Evolutionary conservation across 2,329 filamentous ascomycete genomes (phyloP).

Genomic region (Talaromyces islandicus): DNA sequence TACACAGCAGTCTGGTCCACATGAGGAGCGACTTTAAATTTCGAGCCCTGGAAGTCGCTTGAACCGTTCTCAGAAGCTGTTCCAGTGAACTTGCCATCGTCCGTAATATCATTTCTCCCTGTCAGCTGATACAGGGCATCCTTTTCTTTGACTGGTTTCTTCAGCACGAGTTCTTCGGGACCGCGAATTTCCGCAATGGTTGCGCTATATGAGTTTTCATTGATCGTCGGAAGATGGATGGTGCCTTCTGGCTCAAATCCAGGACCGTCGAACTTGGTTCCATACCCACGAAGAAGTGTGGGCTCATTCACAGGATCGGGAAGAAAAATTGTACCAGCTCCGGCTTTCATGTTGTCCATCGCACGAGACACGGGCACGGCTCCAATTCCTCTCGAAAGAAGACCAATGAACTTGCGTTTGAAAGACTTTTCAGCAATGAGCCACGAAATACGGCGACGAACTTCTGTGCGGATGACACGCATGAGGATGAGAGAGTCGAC

Average conservation of each 20-base stretch:
- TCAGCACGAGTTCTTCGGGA: constrained; percentile 74
- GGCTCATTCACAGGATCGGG: constrained; percentile 83
- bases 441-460: constrained; percentile 81
- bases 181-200: constrained; percentile 78
- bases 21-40: constrained; percentile 84
- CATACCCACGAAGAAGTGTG: constrained; percentile 70
- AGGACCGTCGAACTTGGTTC: constrained; percentile 70
- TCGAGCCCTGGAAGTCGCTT: constrained; percentile 64
- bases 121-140: constrained; percentile 75
- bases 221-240: constrained; percentile 77
- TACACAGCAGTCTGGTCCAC: constrained; percentile 94
- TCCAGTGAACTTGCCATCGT: constrained; percentile 57
- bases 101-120: constrained; percentile 65
- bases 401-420: constrained; percentile 80
- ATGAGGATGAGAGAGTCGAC: constrained; percentile 93
- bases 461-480: constrained; percentile 80
- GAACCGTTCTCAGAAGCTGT: constrained; percentile 48
- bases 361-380: constrained; percentile 90
- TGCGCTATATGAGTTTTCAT: constrained; percentile 72
- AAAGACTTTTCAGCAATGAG: constrained; percentile 95
- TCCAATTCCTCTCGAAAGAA: constrained; percentile 75
- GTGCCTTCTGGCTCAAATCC: constrained; percentile 74
- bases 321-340: constrained; percentile 74
- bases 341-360: constrained; percentile 79
- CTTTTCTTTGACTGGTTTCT: constrained; percentile 77